A percentile compares a stretch with the other conserved stretches of the same genome.
Evolutionary conservation across 225 moss, liverwort and hornwort species (phyloP).

Genomic region (Sphagnum contortum): DNA sequence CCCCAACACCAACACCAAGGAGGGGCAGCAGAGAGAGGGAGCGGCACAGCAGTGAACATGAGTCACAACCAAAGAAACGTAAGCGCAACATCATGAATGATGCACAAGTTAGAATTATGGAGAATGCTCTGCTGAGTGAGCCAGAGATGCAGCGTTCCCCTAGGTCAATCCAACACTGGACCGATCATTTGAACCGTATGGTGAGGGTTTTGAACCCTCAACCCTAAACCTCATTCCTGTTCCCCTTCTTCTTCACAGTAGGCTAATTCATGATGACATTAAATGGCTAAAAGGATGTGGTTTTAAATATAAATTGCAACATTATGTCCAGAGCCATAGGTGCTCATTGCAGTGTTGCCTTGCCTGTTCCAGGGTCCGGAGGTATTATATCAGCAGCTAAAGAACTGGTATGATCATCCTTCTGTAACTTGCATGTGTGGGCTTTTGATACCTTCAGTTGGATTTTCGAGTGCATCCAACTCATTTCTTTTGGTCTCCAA

Average conservation of each 20-base stretch:
- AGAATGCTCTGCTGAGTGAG: conserved; percentile 70
- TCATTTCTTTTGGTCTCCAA: too few species aligned
- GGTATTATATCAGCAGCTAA: conserved; percentile 92
- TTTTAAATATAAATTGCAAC: too few species aligned
- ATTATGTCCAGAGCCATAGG: background rate
- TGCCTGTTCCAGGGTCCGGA: conserved; percentile 85
- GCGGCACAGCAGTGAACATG: conserved; percentile 66
- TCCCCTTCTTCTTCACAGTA: too few species aligned
- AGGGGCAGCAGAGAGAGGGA: conserved; percentile 73
- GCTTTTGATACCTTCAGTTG: too few species aligned
- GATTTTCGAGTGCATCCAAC: too few species aligned
- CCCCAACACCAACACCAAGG: conserved; percentile 38
- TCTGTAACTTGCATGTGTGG: background rate
- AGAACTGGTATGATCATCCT: conserved; percentile 77
- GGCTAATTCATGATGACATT: too few species aligned
- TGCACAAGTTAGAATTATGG: conserved; percentile 73
- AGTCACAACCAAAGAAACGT: conserved; percentile 86
- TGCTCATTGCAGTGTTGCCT: conserved; percentile 7
- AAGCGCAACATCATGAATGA: conserved; percentile 99
- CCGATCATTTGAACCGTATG: conserved; percentile 65
- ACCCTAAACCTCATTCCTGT: too few species aligned
- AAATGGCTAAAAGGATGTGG: too few species aligned
- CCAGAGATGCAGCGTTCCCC: conserved; percentile 99
- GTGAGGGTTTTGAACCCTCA: conserved; percentile 25
- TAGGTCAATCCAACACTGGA: conserved; percentile 72